Evolutionary conservation across 2,329 filamentous ascomycete genomes (phyloP), one percentile per base, ranked within the genome.

Genomic region (Geosmithia putterillii): DNA sequence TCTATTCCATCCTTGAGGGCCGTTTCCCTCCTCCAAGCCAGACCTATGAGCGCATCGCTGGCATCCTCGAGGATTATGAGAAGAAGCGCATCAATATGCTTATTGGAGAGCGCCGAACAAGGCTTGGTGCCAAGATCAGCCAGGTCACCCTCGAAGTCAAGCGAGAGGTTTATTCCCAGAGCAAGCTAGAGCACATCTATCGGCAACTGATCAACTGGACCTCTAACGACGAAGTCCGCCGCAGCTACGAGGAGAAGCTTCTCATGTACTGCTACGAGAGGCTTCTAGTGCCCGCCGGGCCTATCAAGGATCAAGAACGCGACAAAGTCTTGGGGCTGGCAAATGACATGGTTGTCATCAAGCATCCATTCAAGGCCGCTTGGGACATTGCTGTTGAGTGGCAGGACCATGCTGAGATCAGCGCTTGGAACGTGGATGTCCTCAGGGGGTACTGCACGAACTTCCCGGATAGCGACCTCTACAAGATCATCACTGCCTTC

Each of bases 331-430:
- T 83, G 53, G 81, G 83, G 46, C 67, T 92, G 42, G 88, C 90
- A 1, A 79, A 81, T 48, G 92, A 90, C 47, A 95, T 98, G 85
- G 90, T 98, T 47, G 85, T 95, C 46, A 92, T 98, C 58, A 89
- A 90, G 53, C 88, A 96, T 52, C 86, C 87, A 0, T 95, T 83
- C 62, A 78, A 82, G 49, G 71, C 94, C 15, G 92, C 92, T 0
- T 98, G 94, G 94, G 83, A 87, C 53, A 82, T 95, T 47, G 75
- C 84, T 23, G 70, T 98, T 46, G 86, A 96, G 56, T 96, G 90
- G 85, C 76, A 84, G 51, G 89, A 95, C 59, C 67, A 79, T 37
- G 79, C 85, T 52, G 76, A 76, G 40, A 73, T 92, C 40, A 67
- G 73, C n/a, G 76, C 86, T 21, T 83, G 87, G 68, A 89, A 96